Conservation (phyloP, 306 rosid genomes). For the apple (Malus domestica) region ASM211411v1 NC_041803.1:14521501-14522000, state of each 20-base stretch:
- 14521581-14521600: conserved; percentile 73
- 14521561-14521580: conserved; percentile 74
- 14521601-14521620: conserved; percentile 85
- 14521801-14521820: background rate
- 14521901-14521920: background rate
- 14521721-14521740: background rate
- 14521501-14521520: background rate
- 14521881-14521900: background rate
- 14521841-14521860: background rate
- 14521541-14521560: conserved; percentile 73
- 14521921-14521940: background rate
- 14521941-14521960: conserved; percentile 77
- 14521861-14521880: background rate
- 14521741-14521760: background rate
- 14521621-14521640: conserved; percentile 87
- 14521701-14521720: background rate
- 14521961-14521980: conserved; percentile 90
- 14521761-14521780: background rate
- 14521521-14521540: background rate
- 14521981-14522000: conserved; percentile 88
- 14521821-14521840: background rate
- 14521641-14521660: conserved; percentile 4
- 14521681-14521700: background rate
- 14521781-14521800: background rate
- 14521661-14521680: background rate